Evolutionary conservation across 2,329 filamentous ascomycete species (phyloP).

Genomic region (Akanthomyces lecanii): DNA sequence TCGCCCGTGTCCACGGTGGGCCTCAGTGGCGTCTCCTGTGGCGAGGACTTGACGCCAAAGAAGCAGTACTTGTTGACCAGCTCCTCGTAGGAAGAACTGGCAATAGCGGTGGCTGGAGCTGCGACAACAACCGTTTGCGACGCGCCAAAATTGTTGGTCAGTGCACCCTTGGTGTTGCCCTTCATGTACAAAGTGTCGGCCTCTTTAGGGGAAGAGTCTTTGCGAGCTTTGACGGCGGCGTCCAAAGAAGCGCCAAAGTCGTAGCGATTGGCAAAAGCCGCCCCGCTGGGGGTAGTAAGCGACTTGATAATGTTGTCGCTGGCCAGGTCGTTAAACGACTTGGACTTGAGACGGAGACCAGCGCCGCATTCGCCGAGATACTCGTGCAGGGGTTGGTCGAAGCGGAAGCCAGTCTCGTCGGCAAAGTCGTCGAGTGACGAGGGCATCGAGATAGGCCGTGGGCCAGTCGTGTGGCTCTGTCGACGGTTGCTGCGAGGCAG

Average conservation of each 20-base stretch:
- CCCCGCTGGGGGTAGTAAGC: constrained; percentile 54
- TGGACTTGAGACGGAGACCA: constrained; percentile 66
- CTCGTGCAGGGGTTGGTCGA: constrained; percentile 57
- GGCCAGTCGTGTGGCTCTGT: constrained; percentile 34
- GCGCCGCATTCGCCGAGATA: constrained; percentile 60
- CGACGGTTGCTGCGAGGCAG: constrained; percentile 66
- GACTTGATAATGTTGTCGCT: constrained; percentile 55
- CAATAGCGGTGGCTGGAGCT: constrained; percentile 47
- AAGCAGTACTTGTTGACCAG: constrained; percentile 99
- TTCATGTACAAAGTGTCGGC: constrained; percentile 58
- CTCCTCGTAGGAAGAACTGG: constrained; percentile 91
- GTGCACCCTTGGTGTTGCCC: constrained; percentile 34
- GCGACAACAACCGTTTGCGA: constrained; percentile 19
- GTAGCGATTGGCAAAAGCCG: constrained; percentile 87
- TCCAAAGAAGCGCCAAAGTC: constrained; percentile 91
- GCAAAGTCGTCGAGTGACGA: constrained; percentile 69
- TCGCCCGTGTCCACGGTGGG: constrained; percentile 24
- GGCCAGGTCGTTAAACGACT: constrained; percentile 59
- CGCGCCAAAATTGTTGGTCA: constrained; percentile 26
- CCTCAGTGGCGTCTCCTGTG: not conserved
- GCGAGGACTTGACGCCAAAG: constrained; percentile 53
- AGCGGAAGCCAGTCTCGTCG: constrained; percentile 53
- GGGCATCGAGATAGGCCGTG: constrained; percentile 52
- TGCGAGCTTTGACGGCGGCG: constrained; percentile 74
- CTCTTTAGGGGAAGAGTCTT: constrained; percentile 55